Percentiles rank a stretch among this genome's conserved stretches.
Conservation (phyloP, 176 grass and related monocot genomes). For the Musa itinerans region DNA sequence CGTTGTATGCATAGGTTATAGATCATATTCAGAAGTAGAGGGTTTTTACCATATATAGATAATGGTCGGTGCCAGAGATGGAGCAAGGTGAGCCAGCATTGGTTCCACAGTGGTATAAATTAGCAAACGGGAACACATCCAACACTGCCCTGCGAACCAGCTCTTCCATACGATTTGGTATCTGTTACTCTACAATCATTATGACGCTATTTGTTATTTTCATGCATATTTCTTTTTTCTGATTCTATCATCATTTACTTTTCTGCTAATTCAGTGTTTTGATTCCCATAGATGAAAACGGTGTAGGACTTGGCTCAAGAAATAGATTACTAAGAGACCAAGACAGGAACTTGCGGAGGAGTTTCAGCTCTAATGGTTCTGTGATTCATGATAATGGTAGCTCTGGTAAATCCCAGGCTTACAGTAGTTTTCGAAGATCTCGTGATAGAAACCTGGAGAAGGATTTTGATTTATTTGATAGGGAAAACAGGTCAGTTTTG, state of each 20-base stretch:
- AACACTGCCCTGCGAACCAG: conserved; percentile 15
- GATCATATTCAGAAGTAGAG: background rate
- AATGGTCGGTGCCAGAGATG: conserved; percentile 29
- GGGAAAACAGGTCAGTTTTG: conserved; percentile 17
- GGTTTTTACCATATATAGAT: conserved; percentile 19
- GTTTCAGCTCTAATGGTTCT: conserved; percentile 23
- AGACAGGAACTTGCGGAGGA: conserved; percentile 22
- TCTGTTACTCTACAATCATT: background rate
- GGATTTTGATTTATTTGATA: conserved; percentile 25
- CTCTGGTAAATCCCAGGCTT: conserved; percentile 33
- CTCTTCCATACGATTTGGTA: conserved; percentile 24
- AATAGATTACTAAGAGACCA: conserved; percentile 22
- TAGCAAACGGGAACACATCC: conserved; percentile 8
- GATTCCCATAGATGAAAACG: conserved; percentile 29
- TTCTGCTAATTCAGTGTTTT: background rate
- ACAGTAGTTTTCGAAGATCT: conserved; percentile 38
- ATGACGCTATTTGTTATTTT: background rate
- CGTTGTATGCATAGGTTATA: background rate
- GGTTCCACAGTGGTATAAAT: conserved; percentile 43
- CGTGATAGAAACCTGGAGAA: conserved; percentile 31
- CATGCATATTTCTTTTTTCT: background rate
- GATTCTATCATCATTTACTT: too few relatives aligned
- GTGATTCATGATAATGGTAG: conserved; percentile 12
- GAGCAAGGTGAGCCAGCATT: conserved; percentile 37
- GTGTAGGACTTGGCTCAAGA: conserved; percentile 28